These are phyloP conservation scores for Trichoderma sp. DNA, from an alignment of 2,329 filamentous ascomycete species.

Conservation along the genomic window DNA sequence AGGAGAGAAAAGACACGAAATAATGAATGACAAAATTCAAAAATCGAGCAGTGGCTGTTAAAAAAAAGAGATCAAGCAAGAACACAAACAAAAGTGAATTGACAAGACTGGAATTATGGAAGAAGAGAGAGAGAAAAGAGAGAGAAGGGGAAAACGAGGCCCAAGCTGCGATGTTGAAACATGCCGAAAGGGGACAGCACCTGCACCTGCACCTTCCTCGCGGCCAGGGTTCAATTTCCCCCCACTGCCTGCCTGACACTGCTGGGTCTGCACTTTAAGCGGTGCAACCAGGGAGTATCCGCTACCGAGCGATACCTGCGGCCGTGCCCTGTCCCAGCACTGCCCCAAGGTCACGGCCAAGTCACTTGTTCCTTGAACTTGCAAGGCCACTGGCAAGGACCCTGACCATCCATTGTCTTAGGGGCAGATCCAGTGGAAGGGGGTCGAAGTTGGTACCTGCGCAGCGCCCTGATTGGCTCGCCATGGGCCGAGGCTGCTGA, in stretches of 20 bases:
- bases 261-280: background rate
- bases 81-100: background rate
- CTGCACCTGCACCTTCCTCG: background rate
- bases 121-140: background rate
- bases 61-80: constrained; percentile 16
- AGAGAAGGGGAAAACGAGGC: constrained; percentile 24
- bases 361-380: background rate
- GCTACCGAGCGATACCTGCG: background rate
- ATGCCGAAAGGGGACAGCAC: constrained; percentile 15
- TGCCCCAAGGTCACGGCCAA: background rate
- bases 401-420: background rate
- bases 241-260: background rate
- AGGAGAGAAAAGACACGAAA: constrained; percentile 18
- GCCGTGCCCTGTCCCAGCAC: background rate
- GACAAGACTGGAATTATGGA: background rate
- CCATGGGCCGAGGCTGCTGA: background rate
- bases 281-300: background rate
- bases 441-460: background rate
- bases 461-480: background rate
- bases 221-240: background rate
- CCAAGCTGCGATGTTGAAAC: constrained; percentile 20
- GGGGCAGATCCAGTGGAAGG: constrained; percentile 16
- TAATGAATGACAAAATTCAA: constrained; percentile 1
- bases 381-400: background rate
- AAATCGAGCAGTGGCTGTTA: background rate